Base-by-base conservation (phyloP, 2,329 filamentous ascomycete genomes). In the Arthrobotrys entomopaga region DNA sequence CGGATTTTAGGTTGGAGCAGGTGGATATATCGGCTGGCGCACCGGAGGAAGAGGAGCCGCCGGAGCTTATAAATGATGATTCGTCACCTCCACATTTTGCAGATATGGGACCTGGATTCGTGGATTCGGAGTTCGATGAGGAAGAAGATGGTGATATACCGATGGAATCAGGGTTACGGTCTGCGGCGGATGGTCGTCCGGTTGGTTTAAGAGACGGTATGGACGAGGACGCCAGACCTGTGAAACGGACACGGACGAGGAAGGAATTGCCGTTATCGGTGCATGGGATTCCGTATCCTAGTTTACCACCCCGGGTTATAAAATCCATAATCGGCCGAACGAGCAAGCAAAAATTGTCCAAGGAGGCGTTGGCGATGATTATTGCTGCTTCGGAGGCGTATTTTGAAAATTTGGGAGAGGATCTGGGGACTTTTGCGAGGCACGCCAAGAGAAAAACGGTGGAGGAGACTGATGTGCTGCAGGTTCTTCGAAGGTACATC, bases 331-430 rank as follows among this genome's bases (percentile, higher is more conserved):
- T 83, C 29, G 72, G 71, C 24, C 72, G 77, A 38, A 77, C 77
- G 3, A 76, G 78, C 56, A 70, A 70, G 19, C 52, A 54, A 16
- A 85, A 88, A 76, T 82, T 92, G 1, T 88, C 86, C 67, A 88
- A 90, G 52, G 91, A 95, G 59, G 89, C 91, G 1, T 83, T 96
- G 42, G 86, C 87, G 29, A 89, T 90, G 3, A 87, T 97, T 63
- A 88, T 90, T 79, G 89, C 92, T 80, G 91, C 92, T 0, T 91
- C 91, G 1, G 91, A 96, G 75, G 95, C 92, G 90, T 97, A 93
- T 81, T 96, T 97, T 80, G 92, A 96, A 82, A 93, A 97, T 81
- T 84, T 91, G 1, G 88, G 91, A 54, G 90, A 93, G 73, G 92
- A 96, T 79, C 82, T 97, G 64, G 87, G 87, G 11, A 89, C 89